phyloP scores from a whole-genome alignment of 805 yeast species.

The Hanseniaspora osmophila region DNA sequence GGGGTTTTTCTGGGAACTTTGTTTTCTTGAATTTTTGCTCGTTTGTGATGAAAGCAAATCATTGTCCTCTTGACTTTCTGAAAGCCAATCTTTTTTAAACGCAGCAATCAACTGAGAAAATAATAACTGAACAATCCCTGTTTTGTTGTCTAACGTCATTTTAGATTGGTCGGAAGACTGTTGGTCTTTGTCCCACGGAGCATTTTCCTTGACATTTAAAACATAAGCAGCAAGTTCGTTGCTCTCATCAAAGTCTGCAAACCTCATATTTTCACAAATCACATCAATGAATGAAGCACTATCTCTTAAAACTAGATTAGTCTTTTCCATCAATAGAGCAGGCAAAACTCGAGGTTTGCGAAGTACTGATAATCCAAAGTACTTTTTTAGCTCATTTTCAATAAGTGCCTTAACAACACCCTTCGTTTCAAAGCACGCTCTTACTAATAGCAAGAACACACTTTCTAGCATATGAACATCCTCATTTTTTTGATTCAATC shows the following conservation, averaged over 20 bases:
- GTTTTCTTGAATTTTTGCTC: slow-evolving; percentile 19
- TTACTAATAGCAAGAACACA: slow-evolving; percentile 37
- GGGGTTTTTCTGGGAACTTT: slow-evolving; percentile 33
- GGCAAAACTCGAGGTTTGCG: slow-evolving; percentile 29
- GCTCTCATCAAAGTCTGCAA: slow-evolving; percentile 32
- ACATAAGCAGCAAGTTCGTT: slow-evolving; percentile 14
- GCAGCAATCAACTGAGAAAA: slow-evolving; percentile 51
- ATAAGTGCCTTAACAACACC: slow-evolving; percentile 36
- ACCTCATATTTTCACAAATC: slow-evolving; percentile 17
- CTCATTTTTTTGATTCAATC: slow-evolving; percentile 23
- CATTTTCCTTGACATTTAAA: slow-evolving; percentile 15
- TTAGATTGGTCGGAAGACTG: slow-evolving; percentile 7
- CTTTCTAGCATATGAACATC: slow-evolving; percentile 30
- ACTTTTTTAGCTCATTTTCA: slow-evolving; percentile 25
- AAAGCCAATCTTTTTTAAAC: slow-evolving; percentile 27
- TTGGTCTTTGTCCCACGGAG: slow-evolving; percentile 12
- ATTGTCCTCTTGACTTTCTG: slow-evolving; percentile 22
- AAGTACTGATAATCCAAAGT: background rate
- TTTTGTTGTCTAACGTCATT: slow-evolving; percentile 9
- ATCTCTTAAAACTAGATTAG: slow-evolving; percentile 30
- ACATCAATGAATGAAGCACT: slow-evolving; percentile 6
- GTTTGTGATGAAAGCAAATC: slow-evolving; percentile 17
- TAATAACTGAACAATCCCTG: slow-evolving; percentile 52
- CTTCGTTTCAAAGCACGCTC: slow-evolving; percentile 57
- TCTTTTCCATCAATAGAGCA: slow-evolving; percentile 34